phyloP scores from a whole-genome alignment of 1,284 basidiomycete species.

The Phellopilus nigrolimitatus region DNA sequence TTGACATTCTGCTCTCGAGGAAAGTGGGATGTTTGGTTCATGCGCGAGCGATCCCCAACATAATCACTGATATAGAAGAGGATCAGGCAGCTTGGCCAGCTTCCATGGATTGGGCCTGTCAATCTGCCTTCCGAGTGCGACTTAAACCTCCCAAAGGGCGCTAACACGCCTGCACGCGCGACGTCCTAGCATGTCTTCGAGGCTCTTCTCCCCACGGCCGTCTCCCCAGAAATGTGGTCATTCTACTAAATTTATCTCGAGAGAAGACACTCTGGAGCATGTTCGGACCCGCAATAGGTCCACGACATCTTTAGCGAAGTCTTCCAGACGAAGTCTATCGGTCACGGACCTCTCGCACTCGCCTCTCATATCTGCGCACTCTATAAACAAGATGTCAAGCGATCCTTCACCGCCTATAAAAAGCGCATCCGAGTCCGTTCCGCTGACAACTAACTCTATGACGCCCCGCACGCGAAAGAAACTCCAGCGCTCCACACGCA shows the following conservation, averaged over 20 bases:
- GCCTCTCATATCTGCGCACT: neutral
- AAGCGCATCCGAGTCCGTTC: constrained; percentile 6
- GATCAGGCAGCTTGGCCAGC: constrained; percentile 8
- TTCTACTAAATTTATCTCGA: neutral
- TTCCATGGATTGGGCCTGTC: neutral
- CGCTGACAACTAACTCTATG: constrained; percentile 34
- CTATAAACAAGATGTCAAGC: neutral
- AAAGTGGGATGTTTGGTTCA: neutral
- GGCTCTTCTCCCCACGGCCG: neutral
- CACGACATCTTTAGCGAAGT: neutral
- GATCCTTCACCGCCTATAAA: neutral
- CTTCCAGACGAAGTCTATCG: too few species aligned
- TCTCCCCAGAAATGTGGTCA: neutral
- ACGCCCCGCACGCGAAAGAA: constrained; percentile 34
- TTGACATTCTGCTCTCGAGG: too few species aligned
- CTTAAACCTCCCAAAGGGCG: neutral
- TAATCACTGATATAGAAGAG: constrained; percentile 8
- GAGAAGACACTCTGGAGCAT: neutral
- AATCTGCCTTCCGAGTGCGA: neutral
- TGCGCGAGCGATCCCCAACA: neutral
- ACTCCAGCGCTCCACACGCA: constrained; percentile 39
- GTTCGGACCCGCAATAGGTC: neutral
- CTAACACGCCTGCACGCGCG: too few species aligned
- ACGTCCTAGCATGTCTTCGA: neutral
- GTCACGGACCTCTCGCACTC: neutral